Percentiles rank a stretch among this genome's conserved stretches.
Evolutionary conservation across 176 grass and related monocot species (phyloP).

Genomic region (Triticum turgidum): DNA sequence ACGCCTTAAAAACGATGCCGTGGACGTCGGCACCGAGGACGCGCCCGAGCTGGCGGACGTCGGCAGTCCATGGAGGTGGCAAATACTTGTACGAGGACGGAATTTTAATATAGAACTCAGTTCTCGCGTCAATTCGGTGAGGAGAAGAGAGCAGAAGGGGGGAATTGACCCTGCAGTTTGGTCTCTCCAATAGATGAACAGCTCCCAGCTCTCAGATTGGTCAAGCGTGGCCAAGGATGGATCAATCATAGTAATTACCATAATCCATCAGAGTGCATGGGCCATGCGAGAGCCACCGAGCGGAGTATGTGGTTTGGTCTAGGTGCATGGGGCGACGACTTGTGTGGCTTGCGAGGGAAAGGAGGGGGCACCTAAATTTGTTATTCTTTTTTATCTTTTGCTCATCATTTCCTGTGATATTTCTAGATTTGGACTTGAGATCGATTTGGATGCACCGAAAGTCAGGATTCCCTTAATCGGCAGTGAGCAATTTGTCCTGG

Average conservation of each 20-base stretch:
- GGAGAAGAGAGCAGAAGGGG: too few species aligned
- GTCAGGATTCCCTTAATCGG: conserved; percentile 77
- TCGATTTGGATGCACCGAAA: conserved; percentile 98
- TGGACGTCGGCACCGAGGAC: too few species aligned
- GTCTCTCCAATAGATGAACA: too few species aligned
- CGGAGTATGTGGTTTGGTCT: background rate
- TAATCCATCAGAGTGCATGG: background rate
- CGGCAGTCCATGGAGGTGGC: too few species aligned
- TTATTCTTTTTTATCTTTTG: conserved; percentile 20
- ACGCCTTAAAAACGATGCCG: too few species aligned
- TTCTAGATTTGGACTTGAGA: conserved; percentile 91
- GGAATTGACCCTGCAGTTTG: too few species aligned
- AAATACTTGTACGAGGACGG: too few species aligned
- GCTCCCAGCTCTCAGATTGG: too few species aligned
- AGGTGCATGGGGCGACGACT: background rate
- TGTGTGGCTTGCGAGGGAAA: background rate
- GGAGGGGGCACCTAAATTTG: background rate
- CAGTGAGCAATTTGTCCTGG: conserved; percentile 70
- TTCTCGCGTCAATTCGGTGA: too few species aligned
- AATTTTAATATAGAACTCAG: too few species aligned
- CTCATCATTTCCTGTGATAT: conserved; percentile 34
- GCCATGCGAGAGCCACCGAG: background rate
- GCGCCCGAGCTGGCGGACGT: too few species aligned
- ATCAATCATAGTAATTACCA: background rate
- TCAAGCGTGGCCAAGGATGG: background rate